phyloP scores from a whole-genome alignment of 2,329 filamentous ascomycete species.

The Fusarium devonianum region DNA sequence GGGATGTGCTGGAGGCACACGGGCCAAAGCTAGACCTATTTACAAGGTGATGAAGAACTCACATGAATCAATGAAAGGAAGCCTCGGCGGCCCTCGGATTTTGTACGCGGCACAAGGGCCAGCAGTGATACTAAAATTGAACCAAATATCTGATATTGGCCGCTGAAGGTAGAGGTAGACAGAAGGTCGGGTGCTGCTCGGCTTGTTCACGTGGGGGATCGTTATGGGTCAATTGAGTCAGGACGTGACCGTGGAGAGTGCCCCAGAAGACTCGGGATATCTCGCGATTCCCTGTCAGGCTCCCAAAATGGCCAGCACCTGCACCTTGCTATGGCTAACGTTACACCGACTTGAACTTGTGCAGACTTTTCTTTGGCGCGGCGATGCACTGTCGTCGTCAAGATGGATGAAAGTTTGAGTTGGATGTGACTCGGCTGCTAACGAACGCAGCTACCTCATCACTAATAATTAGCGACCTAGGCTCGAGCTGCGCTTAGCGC shows the following conservation, averaged over 20 bases:
- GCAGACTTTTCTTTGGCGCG: not conserved
- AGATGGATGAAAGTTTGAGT: not conserved
- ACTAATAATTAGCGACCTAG: too few relatives aligned
- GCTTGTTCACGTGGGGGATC: too few relatives aligned
- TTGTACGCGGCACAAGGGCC: constrained; percentile 9
- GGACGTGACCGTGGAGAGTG: constrained; percentile 23
- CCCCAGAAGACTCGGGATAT: constrained; percentile 18
- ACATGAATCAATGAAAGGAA: not conserved
- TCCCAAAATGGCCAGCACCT: not conserved
- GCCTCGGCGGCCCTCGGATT: constrained; percentile 28
- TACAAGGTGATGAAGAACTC: too few relatives aligned
- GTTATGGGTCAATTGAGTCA: constrained; percentile 21
- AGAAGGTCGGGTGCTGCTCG: too few relatives aligned
- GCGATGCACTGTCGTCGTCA: not conserved
- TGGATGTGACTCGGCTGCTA: too few relatives aligned
- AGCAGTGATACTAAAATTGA: constrained; percentile 4
- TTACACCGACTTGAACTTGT: not conserved
- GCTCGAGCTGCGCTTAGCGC: too few relatives aligned
- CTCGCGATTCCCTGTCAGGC: constrained; percentile 7
- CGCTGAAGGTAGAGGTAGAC: too few relatives aligned
- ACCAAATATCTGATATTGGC: too few relatives aligned
- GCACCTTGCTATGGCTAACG: not conserved
- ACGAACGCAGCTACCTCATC: too few relatives aligned
- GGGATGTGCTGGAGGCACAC: too few relatives aligned
- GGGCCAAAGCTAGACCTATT: constrained; percentile 17